Evolutionary conservation across 805 yeast species (phyloP).

Genomic region (Wickerhamiella azymoides): DNA sequence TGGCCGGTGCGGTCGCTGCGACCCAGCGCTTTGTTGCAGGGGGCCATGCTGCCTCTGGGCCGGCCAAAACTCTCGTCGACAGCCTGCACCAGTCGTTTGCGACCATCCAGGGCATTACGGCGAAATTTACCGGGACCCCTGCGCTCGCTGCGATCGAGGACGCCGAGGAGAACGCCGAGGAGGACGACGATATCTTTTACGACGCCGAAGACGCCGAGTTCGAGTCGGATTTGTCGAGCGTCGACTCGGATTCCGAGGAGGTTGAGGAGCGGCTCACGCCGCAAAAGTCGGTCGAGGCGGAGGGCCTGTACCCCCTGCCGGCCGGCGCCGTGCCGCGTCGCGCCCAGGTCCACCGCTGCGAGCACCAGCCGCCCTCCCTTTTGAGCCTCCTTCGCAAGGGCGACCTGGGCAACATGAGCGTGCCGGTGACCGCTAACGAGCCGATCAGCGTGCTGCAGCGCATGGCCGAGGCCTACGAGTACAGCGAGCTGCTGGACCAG

Average conservation of each 20-base stretch:
- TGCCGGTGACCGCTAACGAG: constrained; percentile 92
- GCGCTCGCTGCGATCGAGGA: constrained; percentile 10
- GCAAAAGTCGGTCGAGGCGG: not conserved
- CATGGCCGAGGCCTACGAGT: constrained; percentile 69
- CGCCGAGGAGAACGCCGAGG: not conserved
- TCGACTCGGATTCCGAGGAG: constrained; percentile 10
- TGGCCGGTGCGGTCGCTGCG: not conserved
- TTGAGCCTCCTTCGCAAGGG: constrained; percentile 71
- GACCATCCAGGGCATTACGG: not conserved
- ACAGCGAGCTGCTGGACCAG: constrained; percentile 54
- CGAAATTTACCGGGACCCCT: not conserved
- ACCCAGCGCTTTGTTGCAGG: not conserved
- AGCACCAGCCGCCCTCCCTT: constrained; percentile 66
- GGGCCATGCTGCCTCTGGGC: not conserved
- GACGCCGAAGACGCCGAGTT: constrained; percentile 13
- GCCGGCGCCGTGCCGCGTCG: constrained; percentile 39
- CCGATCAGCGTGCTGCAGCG: constrained; percentile 75
- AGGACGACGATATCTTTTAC: constrained; percentile 14
- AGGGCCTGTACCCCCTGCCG: constrained; percentile 48
- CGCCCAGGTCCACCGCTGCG: constrained; percentile 39
- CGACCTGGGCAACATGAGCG: constrained; percentile 62
- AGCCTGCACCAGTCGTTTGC: constrained; percentile 7
- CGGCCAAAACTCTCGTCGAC: not conserved
- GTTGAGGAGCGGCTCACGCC: constrained; percentile 7
- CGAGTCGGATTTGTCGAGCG: constrained; percentile 6